Evolutionary conservation across 257 asterid genomes (phyloP), one percentile per base, ranked within the genome.

Genomic region (Solanum ahanhuiri): DNA sequence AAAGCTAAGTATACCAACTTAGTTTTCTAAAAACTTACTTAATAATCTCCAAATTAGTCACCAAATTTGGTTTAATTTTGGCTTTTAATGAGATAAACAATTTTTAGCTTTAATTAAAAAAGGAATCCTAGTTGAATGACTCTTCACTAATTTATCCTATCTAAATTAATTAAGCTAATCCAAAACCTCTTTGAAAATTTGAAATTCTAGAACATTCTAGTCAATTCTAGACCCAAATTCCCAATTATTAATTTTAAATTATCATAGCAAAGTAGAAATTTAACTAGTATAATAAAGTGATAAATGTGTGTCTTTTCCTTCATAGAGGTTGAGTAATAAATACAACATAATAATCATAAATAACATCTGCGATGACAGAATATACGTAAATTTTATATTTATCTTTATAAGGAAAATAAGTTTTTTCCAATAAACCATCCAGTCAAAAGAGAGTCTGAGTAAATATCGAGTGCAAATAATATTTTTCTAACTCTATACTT

Each of bases 361-460:
- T 63, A 10, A 23, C 4, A n/a, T 63, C 0, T 4, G 6, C 1
- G 10, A 22, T 1, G 0, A 22, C n/a, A 63, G 6, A 2, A 1
- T 63, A 10, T 23, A 23, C 15, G 1, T 1, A 63, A 4, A 63
- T 10, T 63, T 10, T n/a, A n/a, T n/a, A 1, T 58, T 0, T 63
- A 63, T n/a, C 0, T 9, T n/a, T n/a, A 4, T 22, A 9, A 9
- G 14, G 3, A n/a, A 9, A n/a, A 3, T 1, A 2, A 1, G 10
- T 60, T 1, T 22, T 60, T 60, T 3, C 0, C 3, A 60, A 63
- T 63, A n/a, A 63, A 51, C 0, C 20, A 2, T 51, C 7, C 7
- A 48, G 8, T 48, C 2, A 48, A 15, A 5, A 51, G 58, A 51
- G 9, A 51, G 3, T 9, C 0, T 0, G 60, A 54, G n/a, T 54